Evolutionary conservation across 208 protist species (phyloP), one percentile per base, ranked within the genome.

Genomic region (Naegleria lovaniensis): DNA sequence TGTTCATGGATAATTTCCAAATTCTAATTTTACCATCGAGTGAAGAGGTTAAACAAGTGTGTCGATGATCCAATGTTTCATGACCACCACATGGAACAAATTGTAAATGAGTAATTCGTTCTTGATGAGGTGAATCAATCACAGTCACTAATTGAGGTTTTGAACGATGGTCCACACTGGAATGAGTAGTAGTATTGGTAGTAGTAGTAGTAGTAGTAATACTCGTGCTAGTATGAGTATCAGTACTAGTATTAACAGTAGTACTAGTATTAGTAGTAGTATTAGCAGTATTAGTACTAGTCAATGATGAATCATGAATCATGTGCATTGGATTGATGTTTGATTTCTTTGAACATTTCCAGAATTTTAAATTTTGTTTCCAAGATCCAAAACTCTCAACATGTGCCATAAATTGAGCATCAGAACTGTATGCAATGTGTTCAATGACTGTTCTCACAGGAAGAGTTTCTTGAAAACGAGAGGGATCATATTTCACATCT

Each of bases 301-400:
- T n/a, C n/a, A n/a, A n/a, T n/a, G n/a, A n/a, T n/a, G n/a, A n/a
- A n/a, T n/a, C n/a, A n/a, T n/a, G n/a, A n/a, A n/a, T n/a, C n/a
- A n/a, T n/a, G n/a, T n/a, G n/a, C n/a, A n/a, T n/a, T n/a, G n/a
- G n/a, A n/a, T n/a, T n/a, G n/a, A n/a, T n/a, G n/a, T 7, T 48
- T 48, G 43, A 48, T 48, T 48, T 7, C 43, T n/a, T n/a, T 48
- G 43, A 48, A 29, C 11, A 67, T 67, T 67, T 29, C 67, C 67
- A 79, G 29, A 79, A 36, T 36, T 79, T 79, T 79, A 79, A 79
- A 79, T 79, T 36, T 79, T 79, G 67, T 79, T 79, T 79, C 1
- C 3, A 67, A 36, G 13, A 33, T 36, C n/a, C n/a, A 36, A 79
- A 79, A 79, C 29, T 79, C n/a, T 79, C 67, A 29, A 79, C 67